phyloP scores from a whole-genome alignment of 2,329 filamentous ascomycete genomes.

The Aureobasidium musti region DNA sequence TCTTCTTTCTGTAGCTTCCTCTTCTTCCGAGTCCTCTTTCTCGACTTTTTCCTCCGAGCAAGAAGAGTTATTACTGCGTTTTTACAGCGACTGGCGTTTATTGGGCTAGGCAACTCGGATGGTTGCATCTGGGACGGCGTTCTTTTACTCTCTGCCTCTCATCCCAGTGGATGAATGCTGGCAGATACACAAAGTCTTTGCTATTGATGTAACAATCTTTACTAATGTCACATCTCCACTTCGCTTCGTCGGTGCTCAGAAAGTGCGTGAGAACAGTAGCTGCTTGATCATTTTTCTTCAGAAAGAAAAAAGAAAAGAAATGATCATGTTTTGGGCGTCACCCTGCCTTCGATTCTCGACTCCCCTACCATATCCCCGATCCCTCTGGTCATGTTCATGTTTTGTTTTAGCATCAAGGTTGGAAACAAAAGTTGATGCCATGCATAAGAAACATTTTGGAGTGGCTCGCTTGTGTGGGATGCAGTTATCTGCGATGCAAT shows the following conservation, averaged over 20 bases:
- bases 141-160: background rate
- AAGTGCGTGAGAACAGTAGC: too few relatives aligned
- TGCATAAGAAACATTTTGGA: too few relatives aligned
- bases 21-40: background rate
- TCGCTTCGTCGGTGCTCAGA: background rate
- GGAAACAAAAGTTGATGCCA: too few relatives aligned
- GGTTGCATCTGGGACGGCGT: constrained; percentile 4
- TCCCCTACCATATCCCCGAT: too few relatives aligned
- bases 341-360: background rate
- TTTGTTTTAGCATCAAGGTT: too few relatives aligned
- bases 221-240: background rate
- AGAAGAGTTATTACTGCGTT: background rate
- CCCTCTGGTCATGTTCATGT: too few relatives aligned
- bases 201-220: background rate
- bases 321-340: background rate
- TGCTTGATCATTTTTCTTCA: too few relatives aligned
- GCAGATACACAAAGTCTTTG: background rate
- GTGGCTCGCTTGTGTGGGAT: too few relatives aligned
- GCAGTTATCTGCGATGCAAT: too few relatives aligned
- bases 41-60: background rate
- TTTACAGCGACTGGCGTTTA: constrained; percentile 8
- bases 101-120: background rate
- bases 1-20: background rate
- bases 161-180: background rate
- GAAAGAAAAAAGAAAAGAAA: too few relatives aligned